Evolutionary conservation across 768 basidiomycete species (phyloP).

Genomic region (Lenzites betulinus): DNA sequence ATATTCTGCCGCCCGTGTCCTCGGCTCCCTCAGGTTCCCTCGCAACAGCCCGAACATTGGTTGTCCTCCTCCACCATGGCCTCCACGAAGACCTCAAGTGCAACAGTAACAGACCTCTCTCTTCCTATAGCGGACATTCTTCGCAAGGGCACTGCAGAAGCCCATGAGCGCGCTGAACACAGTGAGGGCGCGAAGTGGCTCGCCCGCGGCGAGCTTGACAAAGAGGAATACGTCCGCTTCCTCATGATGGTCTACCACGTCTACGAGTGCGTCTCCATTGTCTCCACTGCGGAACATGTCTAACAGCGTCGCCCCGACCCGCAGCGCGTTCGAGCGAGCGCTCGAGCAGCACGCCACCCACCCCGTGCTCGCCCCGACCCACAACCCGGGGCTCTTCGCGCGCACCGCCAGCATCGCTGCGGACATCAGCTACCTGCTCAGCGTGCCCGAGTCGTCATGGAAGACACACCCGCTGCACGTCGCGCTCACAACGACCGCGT

Average conservation of each 20-base stretch:
- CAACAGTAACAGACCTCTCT: slow-evolving; percentile 27
- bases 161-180: slow-evolving; percentile 60
- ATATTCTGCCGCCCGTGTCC: neutral
- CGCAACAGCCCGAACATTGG: neutral
- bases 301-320: neutral
- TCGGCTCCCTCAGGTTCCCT: neutral
- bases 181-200: slow-evolving; percentile 59
- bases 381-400: slow-evolving; percentile 68
- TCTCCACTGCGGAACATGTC: neutral
- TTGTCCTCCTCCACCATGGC: neutral
- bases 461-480: slow-evolving; percentile 55
- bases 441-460: slow-evolving; percentile 56
- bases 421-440: slow-evolving; percentile 67
- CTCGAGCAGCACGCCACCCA: slow-evolving; percentile 62
- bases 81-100: neutral
- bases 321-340: slow-evolving; percentile 56
- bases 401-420: slow-evolving; percentile 60
- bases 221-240: slow-evolving; percentile 68
- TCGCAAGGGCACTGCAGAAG: slow-evolving; percentile 41
- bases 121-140: slow-evolving; percentile 41
- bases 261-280: slow-evolving; percentile 57
- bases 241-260: slow-evolving; percentile 80
- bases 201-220: slow-evolving; percentile 56
- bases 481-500: slow-evolving; percentile 41
- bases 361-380: slow-evolving; percentile 64